Percentiles rank a stretch among this genome's conserved stretches.
Conservation (phyloP, 2,329 filamentous ascomycete genomes). For the Phoma herbarum region DNA sequence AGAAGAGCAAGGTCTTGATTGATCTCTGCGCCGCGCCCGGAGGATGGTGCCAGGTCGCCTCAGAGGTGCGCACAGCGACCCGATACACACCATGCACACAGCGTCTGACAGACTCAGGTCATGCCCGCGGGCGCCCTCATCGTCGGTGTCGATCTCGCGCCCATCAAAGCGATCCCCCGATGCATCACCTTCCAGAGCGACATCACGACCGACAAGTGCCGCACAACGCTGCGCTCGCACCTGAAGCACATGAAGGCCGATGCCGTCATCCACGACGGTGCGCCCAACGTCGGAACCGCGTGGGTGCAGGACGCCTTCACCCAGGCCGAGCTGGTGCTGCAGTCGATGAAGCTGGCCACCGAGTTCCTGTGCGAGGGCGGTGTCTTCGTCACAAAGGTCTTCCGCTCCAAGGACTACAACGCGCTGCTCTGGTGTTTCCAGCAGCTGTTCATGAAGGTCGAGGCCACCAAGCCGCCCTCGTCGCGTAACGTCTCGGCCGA, state of each 20-base stretch:
- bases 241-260: slow-evolving; percentile 97
- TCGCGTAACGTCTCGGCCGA: slow-evolving; percentile 96
- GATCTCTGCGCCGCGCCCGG: slow-evolving; percentile 98
- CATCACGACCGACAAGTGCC: slow-evolving; percentile 96
- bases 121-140: slow-evolving; percentile 93
- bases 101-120: slow-evolving; percentile 53
- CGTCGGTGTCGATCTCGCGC: slow-evolving; percentile 90
- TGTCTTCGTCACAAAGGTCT: slow-evolving; percentile 96
- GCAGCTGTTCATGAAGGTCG: slow-evolving; percentile 92
- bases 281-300: slow-evolving; percentile 95
- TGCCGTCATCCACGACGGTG: slow-evolving; percentile 94
- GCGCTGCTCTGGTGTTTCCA: slow-evolving; percentile 96
- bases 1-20: slow-evolving; percentile 93
- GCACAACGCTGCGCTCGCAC: slow-evolving; percentile 86
- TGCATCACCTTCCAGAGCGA: slow-evolving; percentile 97
- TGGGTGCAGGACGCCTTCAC: slow-evolving; percentile 99
- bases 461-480: slow-evolving; percentile 96
- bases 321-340: slow-evolving; percentile 89
- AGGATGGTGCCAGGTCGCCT: slow-evolving; percentile 70
- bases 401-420: slow-evolving; percentile 97
- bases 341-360: slow-evolving; percentile 90
- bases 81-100: not conserved
- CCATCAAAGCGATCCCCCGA: slow-evolving; percentile 94
- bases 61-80: slow-evolving; percentile 73
- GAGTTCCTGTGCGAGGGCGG: slow-evolving; percentile 83